Base-by-base conservation (phyloP, 2,329 filamentous ascomycete species). In the Penicillium psychrosexuale region DNA sequence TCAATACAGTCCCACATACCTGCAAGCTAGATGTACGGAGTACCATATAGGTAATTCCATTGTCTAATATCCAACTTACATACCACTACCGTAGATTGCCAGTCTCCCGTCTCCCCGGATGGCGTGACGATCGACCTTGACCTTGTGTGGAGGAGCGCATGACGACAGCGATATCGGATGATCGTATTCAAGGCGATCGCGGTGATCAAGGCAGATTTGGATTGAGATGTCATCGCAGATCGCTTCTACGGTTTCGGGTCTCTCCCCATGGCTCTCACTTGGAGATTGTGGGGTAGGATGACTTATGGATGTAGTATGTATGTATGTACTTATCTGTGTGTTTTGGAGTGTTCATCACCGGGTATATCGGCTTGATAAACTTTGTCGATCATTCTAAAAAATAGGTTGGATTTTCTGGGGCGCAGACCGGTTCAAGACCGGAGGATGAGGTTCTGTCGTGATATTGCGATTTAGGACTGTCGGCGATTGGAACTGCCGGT, bases 81-180 rank as follows among this genome's bases (percentile, higher is more conserved):
- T 24, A 24, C 22, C 2, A 22, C 22, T 22, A 22, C 22, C 22
- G 30, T 50, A 38, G 22, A n/a, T 51, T 43, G 43, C n/a, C 19
- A 31, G 17, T 45, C 46, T 47, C 44, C 55, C 55, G 19, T 19
- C 19, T 19, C 19, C 19, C 19, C 17, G 19, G 38, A 58, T 60
- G 58, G 56, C 56, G 60, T 57, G 56, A 59, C 53, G 47, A 34
- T 51, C 47, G 31, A 30, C 37, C 28, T 37, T 27, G 15, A 19
- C 19, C 19, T 19, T 19, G 19, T 38, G 19, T 43, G 19, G 28
- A 43, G 46, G 31, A 17, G 38, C n/a, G 42, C 13, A 50, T 43
- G 38, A 27, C 11, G 38, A 50, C 28, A 44, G 61, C 61, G 60
- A 63, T 62, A 57, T 63, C 61, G 61, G 61, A 62, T 51, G 36